Conservation (phyloP, 2,329 filamentous ascomycete genomes). For the Sphaerulina vaccinii region DNA sequence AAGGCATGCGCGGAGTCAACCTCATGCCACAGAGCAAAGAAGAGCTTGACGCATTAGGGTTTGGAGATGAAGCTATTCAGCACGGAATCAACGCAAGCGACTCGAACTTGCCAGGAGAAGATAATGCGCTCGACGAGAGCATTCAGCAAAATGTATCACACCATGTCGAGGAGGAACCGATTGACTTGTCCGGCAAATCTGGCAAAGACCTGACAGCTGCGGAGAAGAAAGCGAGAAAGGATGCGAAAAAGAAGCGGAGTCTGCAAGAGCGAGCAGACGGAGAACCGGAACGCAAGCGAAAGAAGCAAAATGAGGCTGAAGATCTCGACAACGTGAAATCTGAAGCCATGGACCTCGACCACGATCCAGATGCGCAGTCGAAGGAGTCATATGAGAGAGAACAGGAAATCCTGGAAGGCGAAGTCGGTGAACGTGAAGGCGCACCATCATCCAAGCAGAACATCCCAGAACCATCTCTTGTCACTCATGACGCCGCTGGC, state of each 20-base stretch:
- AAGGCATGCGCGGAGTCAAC: slow-evolving; percentile 53
- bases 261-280: slow-evolving; percentile 21
- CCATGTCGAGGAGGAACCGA: slow-evolving; percentile 12
- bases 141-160: slow-evolving; percentile 9
- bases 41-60: slow-evolving; percentile 40
- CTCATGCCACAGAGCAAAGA: slow-evolving; percentile 43
- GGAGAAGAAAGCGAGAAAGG: slow-evolving; percentile 18
- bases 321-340: slow-evolving; percentile 22
- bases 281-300: slow-evolving; percentile 18
- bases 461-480: slow-evolving; percentile 31
- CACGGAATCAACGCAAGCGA: slow-evolving; percentile 5
- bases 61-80: slow-evolving; percentile 36
- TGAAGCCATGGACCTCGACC: slow-evolving; percentile 14
- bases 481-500: slow-evolving; percentile 26
- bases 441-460: slow-evolving; percentile 36
- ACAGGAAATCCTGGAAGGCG: slow-evolving; percentile 43
- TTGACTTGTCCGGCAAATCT: slow-evolving; percentile 12
- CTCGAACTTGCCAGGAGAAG: slow-evolving; percentile 22
- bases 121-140: slow-evolving; percentile 27
- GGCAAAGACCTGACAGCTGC: slow-evolving; percentile 10
- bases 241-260: slow-evolving; percentile 19
- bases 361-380: slow-evolving; percentile 40
- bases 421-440: slow-evolving; percentile 39
- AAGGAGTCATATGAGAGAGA: slow-evolving; percentile 44
- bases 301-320: slow-evolving; percentile 28